Conservation (phyloP, 768 basidiomycete species). For the Cystofilobasidium macerans region DNA sequence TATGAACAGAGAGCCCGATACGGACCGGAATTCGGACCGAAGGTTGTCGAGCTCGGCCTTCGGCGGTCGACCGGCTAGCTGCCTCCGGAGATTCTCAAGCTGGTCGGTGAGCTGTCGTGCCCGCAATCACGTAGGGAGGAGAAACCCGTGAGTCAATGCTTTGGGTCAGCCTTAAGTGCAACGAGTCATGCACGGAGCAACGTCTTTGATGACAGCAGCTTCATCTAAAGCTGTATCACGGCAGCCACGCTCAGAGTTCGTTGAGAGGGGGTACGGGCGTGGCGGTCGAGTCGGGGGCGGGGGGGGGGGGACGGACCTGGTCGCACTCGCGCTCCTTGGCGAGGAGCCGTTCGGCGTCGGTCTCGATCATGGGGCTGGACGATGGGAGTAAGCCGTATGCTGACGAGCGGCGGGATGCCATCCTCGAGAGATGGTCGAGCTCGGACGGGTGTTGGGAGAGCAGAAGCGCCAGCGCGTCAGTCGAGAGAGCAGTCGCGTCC, state of each 20-base stretch:
- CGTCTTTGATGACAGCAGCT: neutral
- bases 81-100: neutral
- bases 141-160: neutral
- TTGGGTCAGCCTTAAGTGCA: too few relatives aligned
- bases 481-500: too few relatives aligned
- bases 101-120: neutral
- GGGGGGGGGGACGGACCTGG: neutral
- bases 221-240: too few relatives aligned
- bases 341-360: neutral
- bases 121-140: neutral
- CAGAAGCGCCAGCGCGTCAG: too few relatives aligned
- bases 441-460: too few relatives aligned
- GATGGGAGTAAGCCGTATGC: neutral
- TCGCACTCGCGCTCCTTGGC: conserved; percentile 1
- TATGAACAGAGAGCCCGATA: neutral
- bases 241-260: too few relatives aligned
- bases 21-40: neutral
- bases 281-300: too few relatives aligned
- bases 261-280: too few relatives aligned
- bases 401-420: neutral
- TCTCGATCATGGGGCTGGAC: too few relatives aligned
- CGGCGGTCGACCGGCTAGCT: neutral
- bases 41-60: neutral
- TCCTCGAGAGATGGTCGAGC: too few relatives aligned
- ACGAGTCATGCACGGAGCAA: too few relatives aligned